Conservation (phyloP, 2,329 filamentous ascomycete genomes). For the Cercospora zeina region DNA sequence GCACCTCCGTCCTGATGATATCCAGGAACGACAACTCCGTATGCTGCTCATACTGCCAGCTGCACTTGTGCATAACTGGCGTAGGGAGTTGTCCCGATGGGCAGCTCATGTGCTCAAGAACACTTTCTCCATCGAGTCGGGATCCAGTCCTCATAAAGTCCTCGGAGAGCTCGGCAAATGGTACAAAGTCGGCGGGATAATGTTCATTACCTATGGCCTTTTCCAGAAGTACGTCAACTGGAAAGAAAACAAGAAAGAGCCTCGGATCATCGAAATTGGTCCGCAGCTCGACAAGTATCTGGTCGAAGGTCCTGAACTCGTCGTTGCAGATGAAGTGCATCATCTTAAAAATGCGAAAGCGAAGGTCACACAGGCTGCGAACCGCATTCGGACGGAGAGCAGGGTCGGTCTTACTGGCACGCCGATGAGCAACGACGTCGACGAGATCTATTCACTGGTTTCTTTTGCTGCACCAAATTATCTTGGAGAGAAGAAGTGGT, state of each 20-base stretch:
- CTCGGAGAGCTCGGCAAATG: conserved; percentile 56
- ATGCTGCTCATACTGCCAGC: conserved; percentile 76
- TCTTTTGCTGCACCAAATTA: conserved; percentile 82
- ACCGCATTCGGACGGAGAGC: conserved; percentile 63
- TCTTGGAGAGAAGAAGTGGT: conserved; percentile 67
- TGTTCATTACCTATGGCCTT: conserved; percentile 75
- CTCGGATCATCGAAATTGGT: conserved; percentile 64
- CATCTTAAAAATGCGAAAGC: conserved; percentile 66
- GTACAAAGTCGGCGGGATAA: conserved; percentile 65
- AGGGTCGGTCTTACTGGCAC: conserved; percentile 86
- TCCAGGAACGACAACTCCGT: conserved; percentile 52
- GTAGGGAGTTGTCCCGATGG: conserved; percentile 74
- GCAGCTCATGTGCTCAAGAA: conserved; percentile 55
- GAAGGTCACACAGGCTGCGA: conserved; percentile 56
- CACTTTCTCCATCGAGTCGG: conserved; percentile 57
- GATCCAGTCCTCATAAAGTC: conserved; percentile 27
- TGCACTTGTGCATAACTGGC: conserved; percentile 77
- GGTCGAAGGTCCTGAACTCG: conserved; percentile 64
- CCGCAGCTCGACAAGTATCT: conserved; percentile 53
- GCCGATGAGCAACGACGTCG: conserved; percentile 78
- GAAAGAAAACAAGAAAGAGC: conserved; percentile 55
- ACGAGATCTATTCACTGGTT: conserved; percentile 84
- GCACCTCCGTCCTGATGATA: conserved; percentile 49
- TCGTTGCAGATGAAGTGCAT: conserved; percentile 86
- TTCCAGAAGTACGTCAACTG: conserved; percentile 53